phyloP scores from a whole-genome alignment of 805 yeast species.

The Candida berthetii region DNA sequence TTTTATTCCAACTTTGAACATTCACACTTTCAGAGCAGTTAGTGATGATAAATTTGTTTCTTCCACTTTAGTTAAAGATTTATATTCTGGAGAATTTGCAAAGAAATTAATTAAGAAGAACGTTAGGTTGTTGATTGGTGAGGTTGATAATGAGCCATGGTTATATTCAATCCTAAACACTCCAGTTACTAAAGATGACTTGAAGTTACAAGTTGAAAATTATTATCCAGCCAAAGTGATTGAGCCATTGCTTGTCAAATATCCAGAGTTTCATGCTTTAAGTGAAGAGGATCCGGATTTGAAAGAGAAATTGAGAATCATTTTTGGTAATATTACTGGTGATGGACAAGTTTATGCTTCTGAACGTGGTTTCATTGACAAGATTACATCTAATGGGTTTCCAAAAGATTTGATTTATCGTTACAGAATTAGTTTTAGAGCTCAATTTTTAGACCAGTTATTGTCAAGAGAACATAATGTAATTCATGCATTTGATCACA shows the following conservation, averaged over 20 bases:
- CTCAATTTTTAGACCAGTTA: constrained; percentile 16
- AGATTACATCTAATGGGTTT: constrained; percentile 20
- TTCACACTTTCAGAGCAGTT: constrained; percentile 32
- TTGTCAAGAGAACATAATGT: constrained; percentile 21
- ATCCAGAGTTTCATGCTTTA: constrained; percentile 11
- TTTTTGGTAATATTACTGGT: constrained; percentile 28
- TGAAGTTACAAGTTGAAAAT: constrained; percentile 26
- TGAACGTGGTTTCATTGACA: constrained; percentile 28
- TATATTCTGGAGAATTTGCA: constrained; percentile 23
- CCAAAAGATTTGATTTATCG: constrained; percentile 23
- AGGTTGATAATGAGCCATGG: constrained; percentile 26
- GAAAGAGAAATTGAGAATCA: constrained; percentile 13
- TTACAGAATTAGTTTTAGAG: constrained; percentile 24
- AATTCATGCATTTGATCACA: constrained; percentile 29
- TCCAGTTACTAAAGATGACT: constrained; percentile 21
- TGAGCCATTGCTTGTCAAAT: constrained; percentile 19
- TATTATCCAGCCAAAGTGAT: constrained; percentile 27
- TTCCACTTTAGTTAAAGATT: constrained; percentile 22
- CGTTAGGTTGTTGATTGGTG: constrained; percentile 24
- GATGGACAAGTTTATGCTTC: constrained; percentile 34
- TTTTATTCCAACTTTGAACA: constrained; percentile 18
- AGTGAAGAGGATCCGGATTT: constrained; percentile 11
- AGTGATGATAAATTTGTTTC: constrained; percentile 32
- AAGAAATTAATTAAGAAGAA: constrained; percentile 14
- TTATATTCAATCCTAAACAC: constrained; percentile 25